These are phyloP conservation scores for Hyaloraphidium curvatum DNA, from an alignment of 192 early-diverging fungal species.

Conservation along the genomic window DNA sequence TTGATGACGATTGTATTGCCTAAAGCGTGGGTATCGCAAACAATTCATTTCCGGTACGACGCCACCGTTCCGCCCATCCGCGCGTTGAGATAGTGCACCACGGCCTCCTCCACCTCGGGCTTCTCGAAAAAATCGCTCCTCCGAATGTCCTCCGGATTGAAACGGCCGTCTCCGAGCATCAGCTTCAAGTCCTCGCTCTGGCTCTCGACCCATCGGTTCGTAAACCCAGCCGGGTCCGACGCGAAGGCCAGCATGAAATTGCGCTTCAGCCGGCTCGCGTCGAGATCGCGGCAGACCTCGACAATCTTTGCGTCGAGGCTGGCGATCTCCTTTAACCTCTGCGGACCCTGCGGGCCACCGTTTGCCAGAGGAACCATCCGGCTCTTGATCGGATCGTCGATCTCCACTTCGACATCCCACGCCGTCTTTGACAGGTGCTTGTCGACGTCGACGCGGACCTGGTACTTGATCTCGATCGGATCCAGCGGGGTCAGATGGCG, in stretches of 20 bases:
- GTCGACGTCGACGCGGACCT: conserved; percentile 59
- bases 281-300: conserved; percentile 61
- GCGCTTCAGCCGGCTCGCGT: conserved; percentile 73
- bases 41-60: too few species aligned
- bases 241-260: conserved; percentile 83
- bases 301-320: conserved; percentile 35
- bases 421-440: conserved; percentile 53
- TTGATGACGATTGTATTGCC: too few species aligned
- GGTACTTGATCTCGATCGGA: conserved; percentile 80
- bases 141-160: conserved; percentile 56
- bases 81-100: conserved; percentile 72
- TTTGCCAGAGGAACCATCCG: conserved; percentile 33
- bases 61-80: too few species aligned
- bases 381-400: conserved; percentile 50
- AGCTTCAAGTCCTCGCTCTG: conserved; percentile 88
- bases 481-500: conserved; percentile 56
- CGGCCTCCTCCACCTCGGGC: conserved; percentile 65
- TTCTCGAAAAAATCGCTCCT: conserved; percentile 53
- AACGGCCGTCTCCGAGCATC: conserved; percentile 31
- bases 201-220: conserved; percentile 79
- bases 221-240: conserved; percentile 66
- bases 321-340: conserved; percentile 33
- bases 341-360: too few species aligned
- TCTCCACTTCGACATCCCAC: conserved; percentile 82
- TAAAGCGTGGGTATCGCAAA: too few species aligned